Conservation (phyloP, 805 yeast species). For the Candida nanaspora region DNA sequence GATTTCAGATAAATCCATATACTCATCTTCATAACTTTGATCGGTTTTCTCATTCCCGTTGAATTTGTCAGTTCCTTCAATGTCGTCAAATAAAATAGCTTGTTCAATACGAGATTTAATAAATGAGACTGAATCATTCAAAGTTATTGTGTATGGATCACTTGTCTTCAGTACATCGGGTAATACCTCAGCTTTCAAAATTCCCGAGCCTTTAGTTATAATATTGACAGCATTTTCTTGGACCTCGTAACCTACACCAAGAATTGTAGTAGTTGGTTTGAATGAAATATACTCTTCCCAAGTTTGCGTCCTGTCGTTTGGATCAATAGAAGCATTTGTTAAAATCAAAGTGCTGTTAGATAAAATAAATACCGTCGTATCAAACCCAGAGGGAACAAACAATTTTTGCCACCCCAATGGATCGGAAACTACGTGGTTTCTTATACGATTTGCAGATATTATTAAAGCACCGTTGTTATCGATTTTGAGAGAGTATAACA, state of each 20-base stretch:
- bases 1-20: conserved; percentile 2
- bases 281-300: conserved; percentile 81
- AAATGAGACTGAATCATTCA: conserved; percentile 16
- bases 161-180: conserved; percentile 13
- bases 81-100: conserved; percentile 56
- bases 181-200: conserved; percentile 50
- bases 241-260: conserved; percentile 44
- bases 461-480: conserved; percentile 45
- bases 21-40: not conserved
- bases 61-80: not conserved
- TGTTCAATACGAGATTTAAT: conserved; percentile 76
- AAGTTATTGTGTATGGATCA: not conserved
- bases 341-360: conserved; percentile 56
- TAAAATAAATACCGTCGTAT: conserved; percentile 48
- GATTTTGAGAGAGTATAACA: conserved; percentile 48
- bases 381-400: conserved; percentile 44
- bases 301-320: conserved; percentile 29
- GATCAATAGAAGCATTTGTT: conserved; percentile 45
- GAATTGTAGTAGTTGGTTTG: conserved; percentile 40
- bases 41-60: not conserved
- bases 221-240: conserved; percentile 15
- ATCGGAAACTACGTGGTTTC: conserved; percentile 31
- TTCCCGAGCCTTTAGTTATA: conserved; percentile 52
- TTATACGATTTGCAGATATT: conserved; percentile 60
- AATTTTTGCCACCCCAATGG: conserved; percentile 35